phyloP scores from a whole-genome alignment of 2,329 filamentous ascomycete genomes.

The Phaeoacremonium minimum region DNA sequence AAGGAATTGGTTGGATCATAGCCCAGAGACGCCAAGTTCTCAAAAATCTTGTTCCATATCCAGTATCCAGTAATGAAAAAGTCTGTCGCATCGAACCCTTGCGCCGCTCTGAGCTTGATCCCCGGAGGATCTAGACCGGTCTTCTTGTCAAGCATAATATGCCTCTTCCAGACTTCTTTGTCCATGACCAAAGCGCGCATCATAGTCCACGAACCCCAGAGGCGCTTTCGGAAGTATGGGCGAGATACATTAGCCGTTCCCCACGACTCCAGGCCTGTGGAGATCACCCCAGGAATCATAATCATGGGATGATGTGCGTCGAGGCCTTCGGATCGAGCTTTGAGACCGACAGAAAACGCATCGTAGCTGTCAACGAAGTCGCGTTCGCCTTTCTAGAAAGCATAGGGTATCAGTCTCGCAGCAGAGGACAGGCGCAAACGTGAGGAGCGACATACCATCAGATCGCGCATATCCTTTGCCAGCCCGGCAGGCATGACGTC shows the following conservation, averaged over 20 bases:
- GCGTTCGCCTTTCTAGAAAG: constrained; percentile 70
- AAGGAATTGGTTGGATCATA: constrained; percentile 82
- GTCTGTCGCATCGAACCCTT: constrained; percentile 96
- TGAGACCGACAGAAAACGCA: constrained; percentile 84
- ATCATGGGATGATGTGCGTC: constrained; percentile 82
- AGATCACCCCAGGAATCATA: constrained; percentile 97
- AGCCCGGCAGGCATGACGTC: constrained; percentile 86
- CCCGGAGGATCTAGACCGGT: constrained; percentile 88
- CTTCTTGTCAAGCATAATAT: constrained; percentile 92
- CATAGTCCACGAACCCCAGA: constrained; percentile 99
- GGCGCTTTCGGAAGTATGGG: constrained; percentile 86
- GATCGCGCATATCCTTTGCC: constrained; percentile 77
- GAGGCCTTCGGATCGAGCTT: constrained; percentile 77
- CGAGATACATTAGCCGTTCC: constrained; percentile 80
- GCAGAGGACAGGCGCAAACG: not conserved
- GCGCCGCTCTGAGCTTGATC: constrained; percentile 86
- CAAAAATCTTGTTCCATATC: constrained; percentile 99
- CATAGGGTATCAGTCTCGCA: not conserved
- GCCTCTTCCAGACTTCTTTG: constrained; percentile 90
- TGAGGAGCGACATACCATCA: constrained; percentile 58
- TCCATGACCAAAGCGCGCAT: constrained; percentile 92
- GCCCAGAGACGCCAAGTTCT: constrained; percentile 91
- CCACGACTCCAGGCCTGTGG: constrained; percentile 95
- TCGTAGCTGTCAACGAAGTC: constrained; percentile 83
- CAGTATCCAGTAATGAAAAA: constrained; percentile 92